Percentiles rank a stretch among this genome's conserved stretches.
These are phyloP conservation scores for Microcyclosporella mali DNA, from an alignment of 2,329 filamentous ascomycete species.

Conservation along the genomic window DNA sequence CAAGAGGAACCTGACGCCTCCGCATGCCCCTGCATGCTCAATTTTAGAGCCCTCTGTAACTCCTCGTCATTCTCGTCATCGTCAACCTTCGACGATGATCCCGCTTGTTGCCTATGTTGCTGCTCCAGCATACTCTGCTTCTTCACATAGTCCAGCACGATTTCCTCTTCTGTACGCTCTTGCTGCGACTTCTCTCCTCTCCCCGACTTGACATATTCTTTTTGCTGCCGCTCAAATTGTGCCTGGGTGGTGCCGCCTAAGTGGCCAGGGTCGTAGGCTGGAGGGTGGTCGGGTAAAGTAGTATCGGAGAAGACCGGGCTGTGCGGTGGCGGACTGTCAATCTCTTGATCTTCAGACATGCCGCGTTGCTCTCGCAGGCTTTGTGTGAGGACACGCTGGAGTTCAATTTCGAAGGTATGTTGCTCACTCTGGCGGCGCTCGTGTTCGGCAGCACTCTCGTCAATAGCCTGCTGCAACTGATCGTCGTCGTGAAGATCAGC, in stretches of 20 bases:
- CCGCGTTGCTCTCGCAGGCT: constrained; percentile 40
- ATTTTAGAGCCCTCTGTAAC: constrained; percentile 49
- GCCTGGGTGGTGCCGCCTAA: constrained; percentile 24
- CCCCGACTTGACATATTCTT: too few species aligned
- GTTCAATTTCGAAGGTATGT: constrained; percentile 36
- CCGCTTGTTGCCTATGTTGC: constrained; percentile 40
- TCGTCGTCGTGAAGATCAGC: constrained; percentile 38
- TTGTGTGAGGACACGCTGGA: constrained; percentile 41
- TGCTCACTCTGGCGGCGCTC: constrained; percentile 20
- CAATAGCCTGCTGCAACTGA: constrained; percentile 43
- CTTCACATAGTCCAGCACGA: constrained; percentile 69
- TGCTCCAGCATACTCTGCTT: constrained; percentile 69
- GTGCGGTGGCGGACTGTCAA: constrained; percentile 20
- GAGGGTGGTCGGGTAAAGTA: constrained; percentile 14
- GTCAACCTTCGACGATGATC: background rate
- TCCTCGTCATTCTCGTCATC: constrained; percentile 42
- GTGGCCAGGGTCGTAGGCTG: constrained; percentile 24
- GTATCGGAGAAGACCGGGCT: constrained; percentile 11
- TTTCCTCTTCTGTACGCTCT: constrained; percentile 59
- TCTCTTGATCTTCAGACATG: constrained; percentile 17
- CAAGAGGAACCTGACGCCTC: constrained; percentile 12
- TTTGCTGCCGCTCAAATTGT: constrained; percentile 15
- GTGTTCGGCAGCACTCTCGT: constrained; percentile 42
- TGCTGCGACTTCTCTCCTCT: constrained; percentile 26
- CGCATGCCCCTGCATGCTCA: constrained; percentile 43